These are phyloP conservation scores for Cyberlindnera nakhonratchasimensis DNA, from an alignment of 805 yeast genomes.

Conservation along the genomic window DNA sequence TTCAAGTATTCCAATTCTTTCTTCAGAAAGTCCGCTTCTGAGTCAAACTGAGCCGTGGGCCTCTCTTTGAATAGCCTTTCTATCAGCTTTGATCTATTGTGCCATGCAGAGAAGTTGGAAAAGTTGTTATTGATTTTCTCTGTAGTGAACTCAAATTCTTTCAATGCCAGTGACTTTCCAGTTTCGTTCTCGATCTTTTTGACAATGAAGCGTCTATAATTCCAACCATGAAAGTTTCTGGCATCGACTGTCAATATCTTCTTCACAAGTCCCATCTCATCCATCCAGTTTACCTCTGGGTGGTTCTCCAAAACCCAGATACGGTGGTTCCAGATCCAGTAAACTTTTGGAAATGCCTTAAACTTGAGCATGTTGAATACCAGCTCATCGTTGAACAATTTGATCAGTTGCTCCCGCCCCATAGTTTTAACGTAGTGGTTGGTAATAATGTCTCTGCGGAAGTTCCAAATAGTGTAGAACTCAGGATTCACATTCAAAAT, in stretches of 20 bases:
- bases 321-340: constrained; percentile 97
- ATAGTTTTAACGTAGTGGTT: constrained; percentile 19
- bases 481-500: constrained; percentile 76
- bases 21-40: constrained; percentile 36
- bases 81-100: constrained; percentile 72
- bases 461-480: constrained; percentile 87
- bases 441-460: constrained; percentile 65
- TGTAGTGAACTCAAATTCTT: constrained; percentile 77
- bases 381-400: constrained; percentile 53
- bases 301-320: constrained; percentile 68
- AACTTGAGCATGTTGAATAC: constrained; percentile 55
- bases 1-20: constrained; percentile 67
- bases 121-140: constrained; percentile 75
- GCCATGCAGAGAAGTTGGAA: constrained; percentile 96
- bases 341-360: constrained; percentile 75
- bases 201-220: constrained; percentile 76
- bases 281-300: constrained; percentile 57
- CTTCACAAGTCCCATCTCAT: constrained; percentile 66
- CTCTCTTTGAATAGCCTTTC: constrained; percentile 42
- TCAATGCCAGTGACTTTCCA: constrained; percentile 30
- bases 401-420: constrained; percentile 22
- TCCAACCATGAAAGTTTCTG: constrained; percentile 95
- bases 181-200: constrained; percentile 29
- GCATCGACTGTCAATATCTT: constrained; percentile 68
- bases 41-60: constrained; percentile 26